Base-by-base conservation (phyloP, 306 rosid species). In the Dalbergia cochinchinensis region DNA sequence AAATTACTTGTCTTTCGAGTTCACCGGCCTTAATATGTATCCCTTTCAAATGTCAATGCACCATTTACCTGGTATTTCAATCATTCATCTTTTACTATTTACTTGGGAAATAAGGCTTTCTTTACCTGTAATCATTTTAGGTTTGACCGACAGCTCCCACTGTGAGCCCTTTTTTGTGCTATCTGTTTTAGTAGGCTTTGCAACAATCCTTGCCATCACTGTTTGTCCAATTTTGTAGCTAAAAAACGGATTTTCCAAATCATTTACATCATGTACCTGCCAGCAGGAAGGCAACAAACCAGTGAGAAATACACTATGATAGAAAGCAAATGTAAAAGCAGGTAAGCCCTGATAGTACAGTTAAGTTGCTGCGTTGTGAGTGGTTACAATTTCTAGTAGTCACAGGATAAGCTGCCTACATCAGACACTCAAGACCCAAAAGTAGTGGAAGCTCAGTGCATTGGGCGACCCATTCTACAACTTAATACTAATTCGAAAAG, bases 141-240 rank as follows among this genome's bases (percentile, higher is more conserved):
- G 92, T 79, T 84, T 90, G 76, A 91, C 16, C 8, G 99, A 93
- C 61, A 95, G 91, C 78, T 95, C 98, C 94, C 94, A 95, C 75
- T 80, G 88, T 72, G 69, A 81, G 53, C 81, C 84, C 74, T 80
- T 93, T 73, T 82, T 78, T 20, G 78, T 77, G 45, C 70, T 86
- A 78, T 79, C 83, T 63, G 77, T 76, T 74, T 83, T 88, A 76
- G 84, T 92, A 74, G 90, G 92, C 85, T 82, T 90, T 68, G 93
- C 90, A 71, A 93, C 83, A 58, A 93, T 86, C 84, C 85, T 89
- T 78, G 98, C 93, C 5, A 77, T 86, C 80, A 93, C 91, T 15
- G 87, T 89, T 88, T 93, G 92, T 75, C 99, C 99, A 85, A 93
- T 71, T 83, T 83, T 90, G 82, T 86, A 89, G 78, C 83, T 51